Evolutionary conservation across 1,284 basidiomycete genomes (phyloP), one percentile per base, ranked within the genome.

Genomic region (Xerocomus nothofagi): DNA sequence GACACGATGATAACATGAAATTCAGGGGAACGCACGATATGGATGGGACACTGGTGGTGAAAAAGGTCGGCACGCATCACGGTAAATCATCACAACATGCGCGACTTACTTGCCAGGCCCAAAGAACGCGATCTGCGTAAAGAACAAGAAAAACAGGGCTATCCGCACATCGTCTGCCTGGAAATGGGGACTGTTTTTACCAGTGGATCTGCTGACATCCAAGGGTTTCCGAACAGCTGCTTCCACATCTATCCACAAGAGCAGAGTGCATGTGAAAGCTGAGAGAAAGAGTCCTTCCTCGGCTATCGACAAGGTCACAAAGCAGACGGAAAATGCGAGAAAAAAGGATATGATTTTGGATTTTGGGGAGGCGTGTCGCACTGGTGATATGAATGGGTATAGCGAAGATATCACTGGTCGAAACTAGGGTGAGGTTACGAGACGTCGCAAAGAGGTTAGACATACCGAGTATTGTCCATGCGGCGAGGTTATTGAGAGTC

Each of bases 111-210:
- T 90, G 68, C 87, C 87, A 20, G 84, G 89, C 9, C 89, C 90
- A 62, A 92, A 91, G 70, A 93, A 92, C 2, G 84, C 90, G 43
- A 90, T 79, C 61, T 93, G 89, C 1, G 92, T 82, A 63, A 91
- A 89, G 65, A 89, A 87, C 26, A 92, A 56, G 0, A 91, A 89
- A 65, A 89, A 87, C 24, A 92, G 56, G 0, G 86, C 87, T 38
- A 89, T 81, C 21, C 88, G 68, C 9, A 91, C 67, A 27, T 27
- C 26, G 26, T 27, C 26, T 11, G 69, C 62, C 43, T 71, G 72
- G 53, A 85, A 81, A 2, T 69, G 62, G 55, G 83, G 80, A 20
- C 14, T 33, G 38, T 17, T 12, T 24, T 9, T 12, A 27, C 23
- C 5, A 26, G 29, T 37, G 8, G 43, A 26, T 26, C 37, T 30